Evolutionary conservation across 768 basidiomycete species (phyloP).

Genomic region (Lactarius hengduanensis): DNA sequence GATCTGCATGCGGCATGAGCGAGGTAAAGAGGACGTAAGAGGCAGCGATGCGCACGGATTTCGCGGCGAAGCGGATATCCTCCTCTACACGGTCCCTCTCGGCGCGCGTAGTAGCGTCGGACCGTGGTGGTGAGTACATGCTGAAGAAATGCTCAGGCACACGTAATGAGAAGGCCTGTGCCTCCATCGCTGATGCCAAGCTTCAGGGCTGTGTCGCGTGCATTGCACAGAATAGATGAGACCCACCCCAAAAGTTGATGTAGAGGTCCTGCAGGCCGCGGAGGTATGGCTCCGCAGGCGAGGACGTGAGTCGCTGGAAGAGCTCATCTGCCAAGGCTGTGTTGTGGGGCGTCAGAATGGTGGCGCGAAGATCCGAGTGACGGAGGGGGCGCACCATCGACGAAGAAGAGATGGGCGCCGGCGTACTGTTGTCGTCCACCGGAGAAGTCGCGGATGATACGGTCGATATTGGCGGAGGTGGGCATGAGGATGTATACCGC

Average conservation of each 20-base stretch:
- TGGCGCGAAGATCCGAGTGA: neutral
- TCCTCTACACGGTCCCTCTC: conserved; percentile 81
- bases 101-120: conserved; percentile 59
- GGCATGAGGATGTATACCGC: conserved; percentile 95
- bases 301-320: conserved; percentile 70
- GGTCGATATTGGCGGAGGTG: conserved; percentile 89
- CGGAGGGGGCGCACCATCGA: conserved; percentile 62
- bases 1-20: conserved; percentile 49
- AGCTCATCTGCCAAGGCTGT: conserved; percentile 76
- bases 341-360: conserved; percentile 11
- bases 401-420: conserved; percentile 87
- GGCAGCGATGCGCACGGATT: conserved; percentile 49
- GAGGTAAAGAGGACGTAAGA: neutral
- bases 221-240: neutral
- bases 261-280: conserved; percentile 81
- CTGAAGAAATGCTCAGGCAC: conserved; percentile 83
- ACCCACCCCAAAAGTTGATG: conserved; percentile 89
- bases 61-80: conserved; percentile 75
- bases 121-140: conserved; percentile 81
- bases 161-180: conserved; percentile 79
- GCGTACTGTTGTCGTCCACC: conserved; percentile 67
- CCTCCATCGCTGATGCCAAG: conserved; percentile 64
- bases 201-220: neutral
- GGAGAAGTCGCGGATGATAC: conserved; percentile 83
- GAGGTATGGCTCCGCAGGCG: conserved; percentile 76